A percentile compares a stretch with the other conserved stretches of the same genome.
phyloP scores from a whole-genome alignment of 1,284 basidiomycete genomes.

The Prillingera fragicola region DNA sequence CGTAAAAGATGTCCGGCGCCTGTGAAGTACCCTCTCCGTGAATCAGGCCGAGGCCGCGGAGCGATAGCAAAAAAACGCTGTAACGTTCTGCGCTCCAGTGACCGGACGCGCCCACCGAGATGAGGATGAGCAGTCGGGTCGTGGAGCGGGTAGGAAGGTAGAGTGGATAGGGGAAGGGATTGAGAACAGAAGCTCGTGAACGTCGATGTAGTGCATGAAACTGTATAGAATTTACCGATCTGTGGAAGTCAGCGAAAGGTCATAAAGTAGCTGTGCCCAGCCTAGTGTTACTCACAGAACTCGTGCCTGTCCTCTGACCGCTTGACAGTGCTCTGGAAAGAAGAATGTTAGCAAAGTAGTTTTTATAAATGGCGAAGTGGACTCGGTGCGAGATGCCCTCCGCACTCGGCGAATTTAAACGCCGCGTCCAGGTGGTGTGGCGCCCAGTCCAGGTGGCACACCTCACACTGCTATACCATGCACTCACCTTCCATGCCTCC shows the following conservation, averaged over 20 bases:
- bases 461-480: too few species aligned
- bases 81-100: conserved; percentile 18
- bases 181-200: background rate
- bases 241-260: conserved; percentile 22
- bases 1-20: conserved; percentile 19
- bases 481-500: conserved; percentile 94
- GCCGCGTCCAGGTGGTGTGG: conserved; percentile 4
- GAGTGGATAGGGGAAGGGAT: background rate
- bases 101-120: conserved; percentile 17
- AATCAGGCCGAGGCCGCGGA: conserved; percentile 11
- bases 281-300: conserved; percentile 86
- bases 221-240: conserved; percentile 30
- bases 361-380: conserved; percentile 44
- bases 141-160: conserved; percentile 1
- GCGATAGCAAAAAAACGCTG: conserved; percentile 23
- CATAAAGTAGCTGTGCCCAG: too few species aligned
- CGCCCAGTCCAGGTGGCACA: too few species aligned
- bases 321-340: conserved; percentile 73
- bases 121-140: conserved; percentile 17
- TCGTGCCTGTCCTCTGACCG: conserved; percentile 87
- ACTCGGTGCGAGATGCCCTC: conserved; percentile 31
- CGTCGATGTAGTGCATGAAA: conserved; percentile 15
- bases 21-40: conserved; percentile 24
- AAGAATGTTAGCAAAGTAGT: conserved; percentile 7
- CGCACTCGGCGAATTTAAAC: conserved; percentile 14